Conservation (phyloP, 331 rosid species). For the Prunus yedoensis region DNA sequence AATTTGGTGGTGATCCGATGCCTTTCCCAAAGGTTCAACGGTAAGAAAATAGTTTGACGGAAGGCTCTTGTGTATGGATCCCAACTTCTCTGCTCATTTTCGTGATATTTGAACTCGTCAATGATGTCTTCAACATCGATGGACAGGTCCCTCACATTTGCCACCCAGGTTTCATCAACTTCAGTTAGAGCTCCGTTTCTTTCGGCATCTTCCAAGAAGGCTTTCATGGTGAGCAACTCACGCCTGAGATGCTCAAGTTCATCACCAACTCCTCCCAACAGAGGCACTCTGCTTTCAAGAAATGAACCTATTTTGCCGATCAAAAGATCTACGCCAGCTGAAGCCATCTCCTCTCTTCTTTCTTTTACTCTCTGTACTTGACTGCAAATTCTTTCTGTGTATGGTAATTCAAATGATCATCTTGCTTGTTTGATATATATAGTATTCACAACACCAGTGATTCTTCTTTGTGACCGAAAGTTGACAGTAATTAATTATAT, state of each 20-base stretch:
- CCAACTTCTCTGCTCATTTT: background rate
- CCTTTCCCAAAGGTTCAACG: background rate
- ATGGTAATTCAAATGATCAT: no score
- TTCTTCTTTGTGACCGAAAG: no score
- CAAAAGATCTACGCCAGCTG: constrained; percentile 9
- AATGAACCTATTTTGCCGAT: constrained; percentile 4
- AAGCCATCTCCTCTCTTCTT: background rate
- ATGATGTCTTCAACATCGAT: constrained; percentile 19
- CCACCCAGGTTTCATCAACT: constrained; percentile 16
- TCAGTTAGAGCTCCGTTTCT: background rate
- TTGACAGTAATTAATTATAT: no score
- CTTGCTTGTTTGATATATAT: no score
- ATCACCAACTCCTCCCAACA: constrained; percentile 1
- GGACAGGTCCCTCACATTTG: constrained; percentile 17
- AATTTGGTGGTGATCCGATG: constrained; percentile 5
- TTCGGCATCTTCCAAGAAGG: constrained; percentile 20
- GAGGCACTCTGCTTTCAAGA: constrained; percentile 11
- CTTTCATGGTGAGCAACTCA: constrained; percentile 20
- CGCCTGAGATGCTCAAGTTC: background rate
- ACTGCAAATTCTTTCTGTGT: background rate
- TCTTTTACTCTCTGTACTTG: background rate
- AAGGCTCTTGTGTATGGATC: background rate
- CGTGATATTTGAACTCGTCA: background rate
- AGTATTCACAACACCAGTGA: no score
- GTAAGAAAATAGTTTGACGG: background rate